Percentiles rank a stretch among this genome's conserved stretches.
These are phyloP conservation scores for Setaria viridis DNA, from an alignment of 202 grass and related monocot species.

Conservation along the genomic window DNA sequence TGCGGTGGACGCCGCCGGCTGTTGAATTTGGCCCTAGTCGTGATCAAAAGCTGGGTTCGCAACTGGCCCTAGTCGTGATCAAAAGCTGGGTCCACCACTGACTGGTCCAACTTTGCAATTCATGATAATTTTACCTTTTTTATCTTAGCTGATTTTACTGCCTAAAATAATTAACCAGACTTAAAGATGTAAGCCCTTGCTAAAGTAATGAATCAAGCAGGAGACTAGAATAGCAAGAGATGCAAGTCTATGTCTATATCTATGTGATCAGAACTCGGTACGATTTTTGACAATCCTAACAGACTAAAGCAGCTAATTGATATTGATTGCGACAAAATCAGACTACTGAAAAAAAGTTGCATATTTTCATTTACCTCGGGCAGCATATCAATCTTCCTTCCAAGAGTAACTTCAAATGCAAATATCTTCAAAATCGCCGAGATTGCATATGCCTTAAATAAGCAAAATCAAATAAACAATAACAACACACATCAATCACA, in stretches of 20 bases:
- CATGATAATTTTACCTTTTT: not conserved
- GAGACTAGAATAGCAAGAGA: constrained; percentile 9
- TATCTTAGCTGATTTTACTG: not conserved
- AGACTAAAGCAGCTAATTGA: constrained; percentile 10
- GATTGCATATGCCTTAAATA: constrained; percentile 86
- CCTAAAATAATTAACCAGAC: not conserved
- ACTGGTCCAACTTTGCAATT: not conserved
- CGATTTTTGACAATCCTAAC: not conserved
- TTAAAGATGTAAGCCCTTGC: not conserved
- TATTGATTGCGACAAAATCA: constrained; percentile 6
- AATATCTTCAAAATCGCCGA: constrained; percentile 96
- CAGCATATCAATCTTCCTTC: constrained; percentile 85
- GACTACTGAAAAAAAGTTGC: not conserved
- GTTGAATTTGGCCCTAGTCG: too few species aligned
- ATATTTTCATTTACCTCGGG: constrained; percentile 76
- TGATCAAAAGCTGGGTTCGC: too few species aligned
- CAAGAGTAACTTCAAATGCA: constrained; percentile 87
- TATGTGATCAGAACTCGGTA: constrained; percentile 33
- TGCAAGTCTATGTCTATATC: constrained; percentile 22
- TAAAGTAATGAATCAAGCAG: constrained; percentile 16
- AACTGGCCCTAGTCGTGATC: too few species aligned
- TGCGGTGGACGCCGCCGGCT: too few species aligned
- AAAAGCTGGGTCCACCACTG: not conserved
- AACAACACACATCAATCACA: constrained; percentile 18
- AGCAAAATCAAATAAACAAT: constrained; percentile 24